Evolutionary conservation across 306 rosid species (phyloP), one percentile per base, ranked within the genome.

Genomic region (Casuarina equisetifolia): DNA sequence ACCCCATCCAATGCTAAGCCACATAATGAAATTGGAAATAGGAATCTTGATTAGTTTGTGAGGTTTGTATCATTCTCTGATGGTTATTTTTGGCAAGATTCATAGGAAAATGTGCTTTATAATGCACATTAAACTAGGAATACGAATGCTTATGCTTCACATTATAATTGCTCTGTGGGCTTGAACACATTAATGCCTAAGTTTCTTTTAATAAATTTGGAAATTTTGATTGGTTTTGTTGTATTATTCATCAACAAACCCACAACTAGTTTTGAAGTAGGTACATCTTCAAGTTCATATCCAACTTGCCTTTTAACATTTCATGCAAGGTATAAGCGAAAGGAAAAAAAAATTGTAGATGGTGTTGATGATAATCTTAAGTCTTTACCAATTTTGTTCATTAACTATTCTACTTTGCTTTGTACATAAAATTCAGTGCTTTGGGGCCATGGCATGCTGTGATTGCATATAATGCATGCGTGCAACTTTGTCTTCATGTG

Each of bases 251-350:
- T 81, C 80, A 80, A 62, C 83, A 95, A 98, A 86, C 69, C 77
- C 75, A 83, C 86, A 70, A 66, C 87, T 78, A 86, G 87, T 84
- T 85, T 90, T 3, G 97, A 96, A 81, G 85, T 87, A 68, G 89
- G 85, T 55, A 74, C 79, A 3, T 81, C 90, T 83, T 88, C 96
- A 53, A 85, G 85, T 79, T 80, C 91, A 78, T 66, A 75, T 32
- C 81, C 82, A 69, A 92, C 92, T 75, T 94, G 96, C 71, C 76
- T 92, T 79, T 98, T 98, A 69, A 92, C 91, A 66, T 96, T 84
- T 86, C 91, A 96, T 87, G 99, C 99, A 44, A 92, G 98, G 99
- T 96, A 88, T 77, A n/a, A n/a, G n/a, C n/a, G n/a, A n/a, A n/a
- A n/a, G n/a, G n/a, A n/a, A n/a, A n/a, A n/a, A 17, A 10, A 38